Base-by-base conservation (phyloP, 148 eudicot genomes). In the Talinum fruticosum region DNA sequence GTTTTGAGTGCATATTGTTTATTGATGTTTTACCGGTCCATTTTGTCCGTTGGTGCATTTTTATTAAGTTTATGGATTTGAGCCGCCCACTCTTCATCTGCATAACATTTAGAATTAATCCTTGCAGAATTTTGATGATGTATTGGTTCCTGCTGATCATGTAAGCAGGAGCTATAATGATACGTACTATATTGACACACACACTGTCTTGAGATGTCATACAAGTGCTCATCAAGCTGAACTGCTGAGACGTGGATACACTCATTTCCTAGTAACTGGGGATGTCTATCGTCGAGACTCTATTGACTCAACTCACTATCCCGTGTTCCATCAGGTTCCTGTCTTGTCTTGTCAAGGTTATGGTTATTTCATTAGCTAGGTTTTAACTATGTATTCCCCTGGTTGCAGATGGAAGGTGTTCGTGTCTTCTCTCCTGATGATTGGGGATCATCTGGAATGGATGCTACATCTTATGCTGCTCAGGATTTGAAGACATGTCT, bases 171-270 rank as follows among this genome's bases (percentile, higher is more conserved):
- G 97, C 82, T 93, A 93, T 82, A 96, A 96, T 83, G 99, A 96
- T 81, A 96, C 99, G 71, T 96, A 96, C 83, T 96, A 95, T 79
- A 82, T 93, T 62, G 96, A 92, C 79, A 76, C 94, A 51, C 88
- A 95, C 88, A 89, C 90, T 38, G 96, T 95, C 66, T 82, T 95
- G 77, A 89, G 99, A 85, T 96, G 99, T 86, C 99, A 93, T 87
- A 93, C 99, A 4, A 96, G 99, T 88, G 97, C 99, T 73, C 99
- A 96, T 86, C 99, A 96, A 86, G 99, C 97, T 77, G 97, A 96
- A 85, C 80, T 96, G 51, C 77, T 96, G 79, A 80, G 97, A 75
- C 83, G 67, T 57, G 99, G 99, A 28, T 83, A 89, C 80, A 91
- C 94, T 74, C 87, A 89, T 85, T 96, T 96, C 77, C 94, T 96